phyloP scores from a whole-genome alignment of 805 yeast genomes.

The Lipomyces japonicus region DNA sequence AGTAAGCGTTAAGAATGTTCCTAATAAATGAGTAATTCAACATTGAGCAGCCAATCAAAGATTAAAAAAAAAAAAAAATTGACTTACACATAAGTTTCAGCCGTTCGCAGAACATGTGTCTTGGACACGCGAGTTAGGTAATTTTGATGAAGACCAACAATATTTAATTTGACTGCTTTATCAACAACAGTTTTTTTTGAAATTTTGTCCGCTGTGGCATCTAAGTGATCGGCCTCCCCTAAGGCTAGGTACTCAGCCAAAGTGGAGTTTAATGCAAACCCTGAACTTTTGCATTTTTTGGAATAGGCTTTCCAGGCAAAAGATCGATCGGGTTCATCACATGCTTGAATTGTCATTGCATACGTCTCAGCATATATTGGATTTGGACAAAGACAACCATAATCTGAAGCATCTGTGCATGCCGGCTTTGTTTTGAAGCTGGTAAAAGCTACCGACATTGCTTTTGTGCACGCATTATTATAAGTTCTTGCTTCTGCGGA shows the following conservation, averaged over 20 bases:
- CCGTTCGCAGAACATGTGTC: conserved; percentile 8
- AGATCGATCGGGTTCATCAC: conserved; percentile 1
- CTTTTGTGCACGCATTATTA: background rate
- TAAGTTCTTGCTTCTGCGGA: background rate
- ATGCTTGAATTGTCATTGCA: conserved; percentile 13
- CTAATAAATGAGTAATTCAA: no score
- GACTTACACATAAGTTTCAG: conserved; percentile 18
- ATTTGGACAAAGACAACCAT: conserved; percentile 13
- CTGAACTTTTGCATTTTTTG: conserved; percentile 10
- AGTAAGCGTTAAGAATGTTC: conserved; percentile 16
- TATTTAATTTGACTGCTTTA: conserved; percentile 7
- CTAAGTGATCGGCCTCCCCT: conserved; percentile 8
- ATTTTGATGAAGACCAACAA: background rate
- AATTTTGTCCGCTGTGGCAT: background rate
- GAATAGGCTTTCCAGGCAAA: conserved; percentile 7
- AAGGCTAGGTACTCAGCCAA: conserved; percentile 5
- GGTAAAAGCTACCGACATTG: background rate
- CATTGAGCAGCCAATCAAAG: no score
- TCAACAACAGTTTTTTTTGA: conserved; percentile 7
- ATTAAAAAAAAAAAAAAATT: background rate
- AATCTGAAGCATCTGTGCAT: background rate
- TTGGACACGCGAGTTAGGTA: conserved; percentile 8
- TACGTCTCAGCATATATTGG: conserved; percentile 14
- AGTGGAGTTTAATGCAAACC: conserved; percentile 1
- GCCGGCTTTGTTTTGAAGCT: conserved; percentile 4